These are phyloP conservation scores for Podospora didyma DNA, from an alignment of 495 filamentous ascomycete genomes.

Conservation along the genomic window DNA sequence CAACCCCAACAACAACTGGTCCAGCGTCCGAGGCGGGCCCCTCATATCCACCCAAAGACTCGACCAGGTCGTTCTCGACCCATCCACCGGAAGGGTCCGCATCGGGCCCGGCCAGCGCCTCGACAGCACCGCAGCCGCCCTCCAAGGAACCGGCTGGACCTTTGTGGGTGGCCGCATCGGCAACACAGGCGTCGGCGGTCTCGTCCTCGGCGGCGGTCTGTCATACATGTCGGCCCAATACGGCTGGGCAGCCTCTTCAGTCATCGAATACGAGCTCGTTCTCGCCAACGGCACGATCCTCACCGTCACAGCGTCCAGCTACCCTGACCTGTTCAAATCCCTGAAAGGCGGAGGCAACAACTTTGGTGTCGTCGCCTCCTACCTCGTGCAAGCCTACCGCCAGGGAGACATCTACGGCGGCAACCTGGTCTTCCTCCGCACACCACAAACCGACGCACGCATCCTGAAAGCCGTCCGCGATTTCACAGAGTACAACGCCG, in stretches of 20 bases:
- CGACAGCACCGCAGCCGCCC: slow-evolving; percentile 43
- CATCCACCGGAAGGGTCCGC: slow-evolving; percentile 36
- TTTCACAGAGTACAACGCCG: slow-evolving; percentile 52
- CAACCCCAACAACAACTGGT: slow-evolving; percentile 44
- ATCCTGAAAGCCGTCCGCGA: slow-evolving; percentile 50
- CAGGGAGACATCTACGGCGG: slow-evolving; percentile 52
- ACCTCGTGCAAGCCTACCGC: slow-evolving; percentile 43
- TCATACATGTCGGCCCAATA: slow-evolving; percentile 52
- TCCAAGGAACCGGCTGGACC: slow-evolving; percentile 43
- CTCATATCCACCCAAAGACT: slow-evolving; percentile 49
- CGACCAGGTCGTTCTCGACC: slow-evolving; percentile 41
- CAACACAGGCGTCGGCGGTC: slow-evolving; percentile 43
- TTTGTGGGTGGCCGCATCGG: slow-evolving; percentile 50
- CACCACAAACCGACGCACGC: slow-evolving; percentile 33
- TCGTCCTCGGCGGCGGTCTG: slow-evolving; percentile 39
- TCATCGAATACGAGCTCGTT: slow-evolving; percentile 53
- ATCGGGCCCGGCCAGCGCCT: slow-evolving; percentile 51
- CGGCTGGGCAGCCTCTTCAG: slow-evolving; percentile 54
- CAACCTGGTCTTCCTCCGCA: slow-evolving; percentile 44
- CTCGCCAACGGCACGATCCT: slow-evolving; percentile 52
- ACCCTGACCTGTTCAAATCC: slow-evolving; percentile 39
- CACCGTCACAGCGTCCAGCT: slow-evolving; percentile 36
- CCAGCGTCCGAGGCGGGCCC: slow-evolving; percentile 52
- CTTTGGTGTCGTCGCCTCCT: slow-evolving; percentile 49
- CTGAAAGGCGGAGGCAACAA: slow-evolving; percentile 49